Percentiles rank a stretch among this genome's conserved stretches.
These are phyloP conservation scores for Aspergillus panamensis DNA, from an alignment of 495 filamentous ascomycete species.

Conservation along the genomic window DNA sequence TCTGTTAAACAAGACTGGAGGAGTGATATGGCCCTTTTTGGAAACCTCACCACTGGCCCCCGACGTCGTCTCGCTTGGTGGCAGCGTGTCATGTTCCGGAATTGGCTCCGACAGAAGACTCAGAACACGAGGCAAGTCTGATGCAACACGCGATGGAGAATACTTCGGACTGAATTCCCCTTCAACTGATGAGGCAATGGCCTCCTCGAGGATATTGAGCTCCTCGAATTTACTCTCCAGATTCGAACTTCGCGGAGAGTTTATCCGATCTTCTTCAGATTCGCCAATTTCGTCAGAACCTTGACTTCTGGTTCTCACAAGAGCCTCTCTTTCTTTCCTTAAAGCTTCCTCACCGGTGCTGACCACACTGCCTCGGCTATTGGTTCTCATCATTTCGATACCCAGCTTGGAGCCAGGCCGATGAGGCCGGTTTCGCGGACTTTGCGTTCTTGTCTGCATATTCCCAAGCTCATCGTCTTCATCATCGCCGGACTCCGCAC, in stretches of 20 bases:
- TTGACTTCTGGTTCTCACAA: slow-evolving; percentile 25
- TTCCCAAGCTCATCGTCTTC: slow-evolving; percentile 86
- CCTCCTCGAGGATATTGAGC: slow-evolving; percentile 42
- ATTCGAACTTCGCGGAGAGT: slow-evolving; percentile 27
- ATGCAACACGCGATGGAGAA: slow-evolving; percentile 18
- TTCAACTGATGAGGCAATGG: slow-evolving; percentile 27
- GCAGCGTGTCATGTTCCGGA: slow-evolving; percentile 25
- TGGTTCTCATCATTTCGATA: slow-evolving; percentile 94
- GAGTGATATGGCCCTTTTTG: slow-evolving; percentile 35
- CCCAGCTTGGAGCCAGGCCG: slow-evolving; percentile 77
- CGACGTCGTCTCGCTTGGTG: slow-evolving; percentile 21
- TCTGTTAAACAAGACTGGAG: slow-evolving; percentile 26
- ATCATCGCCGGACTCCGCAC: slow-evolving; percentile 84
- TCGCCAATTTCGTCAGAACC: slow-evolving; percentile 26
- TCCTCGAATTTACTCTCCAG: slow-evolving; percentile 36
- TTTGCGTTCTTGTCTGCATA: slow-evolving; percentile 52
- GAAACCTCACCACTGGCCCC: slow-evolving; percentile 9
- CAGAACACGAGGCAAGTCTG: slow-evolving; percentile 4
- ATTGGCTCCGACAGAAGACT: slow-evolving; percentile 10
- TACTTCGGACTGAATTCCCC: slow-evolving; percentile 28
- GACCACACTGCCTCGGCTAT: slow-evolving; percentile 82
- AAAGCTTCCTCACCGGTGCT: slow-evolving; percentile 46
- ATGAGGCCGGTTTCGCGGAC: slow-evolving; percentile 48
- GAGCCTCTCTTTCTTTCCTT: slow-evolving; percentile 36
- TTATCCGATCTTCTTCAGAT: slow-evolving; percentile 24